Evolutionary conservation across 257 asterid species (phyloP), one percentile per base, ranked within the genome.

Genomic region (Solanum okadae): DNA sequence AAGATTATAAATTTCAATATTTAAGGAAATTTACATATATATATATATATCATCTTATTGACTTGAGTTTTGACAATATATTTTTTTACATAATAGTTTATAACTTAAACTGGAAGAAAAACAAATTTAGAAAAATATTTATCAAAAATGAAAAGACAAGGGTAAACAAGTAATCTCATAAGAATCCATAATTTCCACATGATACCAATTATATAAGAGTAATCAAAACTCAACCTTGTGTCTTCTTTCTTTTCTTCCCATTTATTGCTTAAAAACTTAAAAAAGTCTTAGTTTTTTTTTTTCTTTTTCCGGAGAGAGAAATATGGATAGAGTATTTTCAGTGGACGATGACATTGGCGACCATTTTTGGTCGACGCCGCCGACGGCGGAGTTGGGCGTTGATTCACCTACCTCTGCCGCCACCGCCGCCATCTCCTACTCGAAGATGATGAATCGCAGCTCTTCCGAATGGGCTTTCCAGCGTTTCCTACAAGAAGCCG

Each of bases 381-480:
- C 94, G 87, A 87, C 92, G 89, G 88, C 77, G 68, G 94, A 86
- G 59, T 90, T 75, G 71, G 93, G 87, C 1, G 92, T 68, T 14
- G 86, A 86, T 15, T 90, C 91, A 8, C 89, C 93, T 5, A 67
- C 93, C 59, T 77, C 94, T 59, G 79, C 91, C 71, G 61, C 93
- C 88, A 77, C 90, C 70, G 37, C 91, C 63, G 67, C 67, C 25
- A 20, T 56, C 25, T 78, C 93, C 20, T 82, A 92, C 27, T 86
- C 93, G 12, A 91, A 90, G 91, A 81, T 42, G 89, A 94, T 96
- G 94, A 96, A 93, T 85, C 98, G 99, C 29, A 95, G 98, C 94
- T 87, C 95, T 2, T 95, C 99, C 34, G 99, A 96, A 78, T 96
- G 98, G 96, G 98, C 99, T 40, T 92, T 96, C 90, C 98, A 96